Evolutionary conservation across 352 stramenopile genomes (phyloP).

Genomic region (Pythium oligandrum): DNA sequence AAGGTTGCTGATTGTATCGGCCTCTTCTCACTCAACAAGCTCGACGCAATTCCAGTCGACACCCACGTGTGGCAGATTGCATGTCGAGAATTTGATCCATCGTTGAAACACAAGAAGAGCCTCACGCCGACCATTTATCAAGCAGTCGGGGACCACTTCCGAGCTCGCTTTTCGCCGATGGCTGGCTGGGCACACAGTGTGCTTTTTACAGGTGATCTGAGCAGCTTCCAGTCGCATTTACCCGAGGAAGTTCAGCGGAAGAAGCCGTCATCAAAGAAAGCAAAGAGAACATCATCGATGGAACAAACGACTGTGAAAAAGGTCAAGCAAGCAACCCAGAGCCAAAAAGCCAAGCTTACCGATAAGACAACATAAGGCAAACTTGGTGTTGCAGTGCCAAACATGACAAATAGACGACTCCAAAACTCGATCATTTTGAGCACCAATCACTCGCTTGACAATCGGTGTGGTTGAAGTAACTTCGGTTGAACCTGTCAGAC

Average conservation of each 20-base stretch:
- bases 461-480: no score
- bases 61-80: slow-evolving; percentile 93
- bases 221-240: slow-evolving; percentile 15
- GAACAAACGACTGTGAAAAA: slow-evolving; percentile 1
- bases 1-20: slow-evolving; percentile 96
- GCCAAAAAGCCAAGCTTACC: no score
- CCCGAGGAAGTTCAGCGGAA: slow-evolving; percentile 16
- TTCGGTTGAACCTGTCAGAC: no score
- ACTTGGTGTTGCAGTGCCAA: no score
- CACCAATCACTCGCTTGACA: no score
- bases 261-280: slow-evolving; percentile 3
- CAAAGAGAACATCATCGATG: slow-evolving; percentile 2
- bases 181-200: slow-evolving; percentile 86
- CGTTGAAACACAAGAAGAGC: slow-evolving; percentile 32
- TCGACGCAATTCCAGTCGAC: slow-evolving; percentile 90
- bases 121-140: slow-evolving; percentile 73
- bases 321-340: neutral
- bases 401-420: no score
- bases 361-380: no score
- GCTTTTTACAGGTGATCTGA: slow-evolving; percentile 23
- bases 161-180: slow-evolving; percentile 71
- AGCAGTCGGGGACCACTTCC: slow-evolving; percentile 88
- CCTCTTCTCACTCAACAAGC: slow-evolving; percentile 90
- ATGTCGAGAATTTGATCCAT: slow-evolving; percentile 50
- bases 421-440: no score